Evolutionary conservation across 371 early-diverging fungal species (phyloP).

Genomic region (Blyttiomyces sp.): DNA sequence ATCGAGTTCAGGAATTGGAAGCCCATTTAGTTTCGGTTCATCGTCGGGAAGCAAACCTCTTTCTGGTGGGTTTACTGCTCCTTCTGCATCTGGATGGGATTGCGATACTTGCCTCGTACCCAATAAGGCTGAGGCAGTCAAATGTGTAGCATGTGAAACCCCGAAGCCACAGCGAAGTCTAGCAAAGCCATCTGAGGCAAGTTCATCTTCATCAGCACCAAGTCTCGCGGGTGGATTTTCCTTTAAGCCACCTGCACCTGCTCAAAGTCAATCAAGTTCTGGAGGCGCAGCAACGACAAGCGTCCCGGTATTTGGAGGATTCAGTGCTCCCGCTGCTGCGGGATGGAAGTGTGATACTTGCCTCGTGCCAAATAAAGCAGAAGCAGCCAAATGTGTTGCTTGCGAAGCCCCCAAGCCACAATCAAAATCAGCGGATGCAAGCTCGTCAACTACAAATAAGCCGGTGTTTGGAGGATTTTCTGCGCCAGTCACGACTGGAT

Average conservation of each 20-base stretch:
- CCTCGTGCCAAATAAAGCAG: slow-evolving; percentile 13
- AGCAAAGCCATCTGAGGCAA: not conserved
- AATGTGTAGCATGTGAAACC: slow-evolving; percentile 15
- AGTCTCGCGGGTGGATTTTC: not conserved
- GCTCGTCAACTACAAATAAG: no score
- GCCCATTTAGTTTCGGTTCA: not conserved
- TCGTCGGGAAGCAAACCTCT: not conserved
- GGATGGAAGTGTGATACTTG: slow-evolving; percentile 8
- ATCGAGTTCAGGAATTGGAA: not conserved
- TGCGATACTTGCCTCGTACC: slow-evolving; percentile 8
- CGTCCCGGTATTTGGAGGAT: no score
- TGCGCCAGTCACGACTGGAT: not conserved
- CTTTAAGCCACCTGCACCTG: not conserved
- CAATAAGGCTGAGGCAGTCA: slow-evolving; percentile 3
- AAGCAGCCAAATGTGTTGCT: slow-evolving; percentile 35
- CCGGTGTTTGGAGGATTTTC: no score
- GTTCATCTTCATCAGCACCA: no score
- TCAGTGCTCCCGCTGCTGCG: not conserved
- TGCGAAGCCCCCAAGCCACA: slow-evolving; percentile 19
- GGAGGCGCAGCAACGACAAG: not conserved
- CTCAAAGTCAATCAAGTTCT: not conserved
- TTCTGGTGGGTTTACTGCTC: not conserved
- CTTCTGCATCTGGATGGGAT: not conserved
- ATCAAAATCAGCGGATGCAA: no score
- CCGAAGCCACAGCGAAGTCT: not conserved